phyloP scores from a whole-genome alignment of 23 red algal species.

The Cyanidium caldarium region DNA sequence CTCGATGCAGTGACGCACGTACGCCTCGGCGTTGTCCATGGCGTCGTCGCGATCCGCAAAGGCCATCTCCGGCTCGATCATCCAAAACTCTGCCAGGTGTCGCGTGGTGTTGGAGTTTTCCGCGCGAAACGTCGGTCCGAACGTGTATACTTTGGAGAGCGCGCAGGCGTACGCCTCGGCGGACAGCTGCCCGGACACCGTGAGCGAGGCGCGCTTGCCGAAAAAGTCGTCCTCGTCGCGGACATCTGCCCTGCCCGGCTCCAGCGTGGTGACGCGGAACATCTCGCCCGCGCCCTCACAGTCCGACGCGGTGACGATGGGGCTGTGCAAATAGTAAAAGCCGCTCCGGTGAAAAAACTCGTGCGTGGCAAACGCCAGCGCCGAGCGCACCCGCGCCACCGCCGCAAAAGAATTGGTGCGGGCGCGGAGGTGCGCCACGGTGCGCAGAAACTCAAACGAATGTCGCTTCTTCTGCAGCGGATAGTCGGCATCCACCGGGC shows the following conservation, averaged over 20 bases:
- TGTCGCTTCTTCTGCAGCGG: constrained; percentile 99
- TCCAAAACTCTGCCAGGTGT: constrained; percentile 97
- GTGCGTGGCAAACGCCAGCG: constrained; percentile 63
- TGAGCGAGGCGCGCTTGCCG: constrained; percentile 77
- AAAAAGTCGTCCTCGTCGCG: constrained; percentile 68
- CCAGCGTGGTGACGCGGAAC: constrained; percentile 78
- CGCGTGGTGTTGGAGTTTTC: constrained; percentile 94
- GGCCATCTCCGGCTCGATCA: constrained; percentile 99
- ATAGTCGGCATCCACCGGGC: constrained; percentile 25
- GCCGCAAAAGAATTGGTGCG: constrained; percentile 82
- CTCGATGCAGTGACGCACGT: constrained; percentile 35
- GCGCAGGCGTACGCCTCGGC: constrained; percentile 81
- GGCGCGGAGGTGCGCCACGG: constrained; percentile 73
- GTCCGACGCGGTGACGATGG: constrained; percentile 77
- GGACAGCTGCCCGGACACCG: constrained; percentile 82
- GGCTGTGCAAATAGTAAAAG: constrained; percentile 74
- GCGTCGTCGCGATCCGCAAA: constrained; percentile 72
- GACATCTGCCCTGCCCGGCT: constrained; percentile 16
- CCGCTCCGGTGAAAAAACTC: constrained; percentile 60
- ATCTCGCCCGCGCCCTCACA: constrained; percentile 99
- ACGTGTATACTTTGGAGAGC: constrained; percentile 83
- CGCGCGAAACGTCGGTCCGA: constrained; percentile 93
- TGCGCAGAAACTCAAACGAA: constrained; percentile 77
- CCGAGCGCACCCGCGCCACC: constrained; percentile 46
- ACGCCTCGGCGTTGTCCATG: constrained; percentile 81